Evolutionary conservation across 106 monocot species (phyloP), one percentile per base, ranked within the genome.

Genomic region (Triglochin maritima): DNA sequence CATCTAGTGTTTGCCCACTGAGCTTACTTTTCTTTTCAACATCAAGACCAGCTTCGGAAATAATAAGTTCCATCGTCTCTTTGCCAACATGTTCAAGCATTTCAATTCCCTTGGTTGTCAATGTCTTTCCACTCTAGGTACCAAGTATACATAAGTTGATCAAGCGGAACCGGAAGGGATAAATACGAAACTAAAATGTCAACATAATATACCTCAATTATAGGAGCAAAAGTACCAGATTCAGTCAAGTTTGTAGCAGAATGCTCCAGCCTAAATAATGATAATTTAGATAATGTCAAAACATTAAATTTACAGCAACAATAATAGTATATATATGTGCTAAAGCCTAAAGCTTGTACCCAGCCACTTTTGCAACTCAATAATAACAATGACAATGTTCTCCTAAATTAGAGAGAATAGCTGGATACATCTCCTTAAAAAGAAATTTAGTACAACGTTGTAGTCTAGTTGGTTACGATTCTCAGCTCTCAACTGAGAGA

Each of bases 1-100:
- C 89, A 57, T 88, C 87, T 59, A 72, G 74, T 59, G 64, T 72
- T 57, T 72, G 72, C 55, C 69, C 72, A 63, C 58, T 57, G 7
- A 77, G 72, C 65, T 65, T 66, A n/a, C 65, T 43, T 60, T 56
- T 61, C 44, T 87, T 85, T 29, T 89, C 87, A 57, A 81, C 74
- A 58, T 85, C 84, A 65, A 94, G 59, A 58, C 94, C 94, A 67
- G 89, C 85, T 59, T 94, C 94, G 59, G 79, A 66, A 59, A 94
- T 86, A 50, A 94, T 64, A 17, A 87, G 62, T 16, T 94, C 94
- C 79, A 94, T 84, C 9, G 89, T 90, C 62, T 94, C 94, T 80
- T 94, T 90, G 47, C 94, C 85, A 60, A 90, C 94, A 62, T 83
- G 76, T 71, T 90, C 94, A 60, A 94, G 78, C 52, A 87, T 82